Evolutionary conservation across 1,139 yeast genomes (phyloP), one percentile per base, ranked within the genome.

Genomic region (Kodamaea suecica): DNA sequence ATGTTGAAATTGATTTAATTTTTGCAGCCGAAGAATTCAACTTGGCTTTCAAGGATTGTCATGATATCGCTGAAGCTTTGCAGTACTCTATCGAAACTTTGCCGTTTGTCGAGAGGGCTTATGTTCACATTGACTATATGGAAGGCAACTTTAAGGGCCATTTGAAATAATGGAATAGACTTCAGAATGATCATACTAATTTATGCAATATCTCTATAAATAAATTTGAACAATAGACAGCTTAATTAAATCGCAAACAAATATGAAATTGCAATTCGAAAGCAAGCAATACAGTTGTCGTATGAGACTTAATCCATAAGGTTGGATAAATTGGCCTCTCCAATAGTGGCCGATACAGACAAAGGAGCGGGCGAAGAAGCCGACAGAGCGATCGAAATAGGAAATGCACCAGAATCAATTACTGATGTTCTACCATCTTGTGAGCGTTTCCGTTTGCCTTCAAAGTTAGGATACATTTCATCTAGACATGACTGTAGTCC

Each of bases 31-130:
- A 69, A 12, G 64, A 59, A 36, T 61, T 55, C 32, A 50, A 63
- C 29, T 59, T 81, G 47, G 59, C 69, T 5, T 64, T 84, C 46
- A 73, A 80, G 40, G 94, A 84, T 50, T 69, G 81, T 38, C 95
- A 84, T 54, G 95, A 84, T 54, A 69, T 84, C 28, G 95, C 88
- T 4, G 95, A 84, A 55, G 82, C 90, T 0, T 61, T 84, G 31
- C 94, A 84, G 57, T 84, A 84, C 51, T 84, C 94, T 1, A 68
- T 84, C 27, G 94, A 84, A 48, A 78, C 88, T 0, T 62, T 84
- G 36, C 88, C 92, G 0, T 75, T 69, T 57, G 88, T 84, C 2
- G 92, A 84, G 53, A 66, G 95, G 35, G 88, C 92, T 2, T 84
- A 80, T 65, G 94, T 84, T 9, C 95, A 84, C 53, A 70, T 84